These are phyloP conservation scores for Hyaloscypha finlandica DNA, from an alignment of 495 filamentous ascomycete species.

Conservation along the genomic window DNA sequence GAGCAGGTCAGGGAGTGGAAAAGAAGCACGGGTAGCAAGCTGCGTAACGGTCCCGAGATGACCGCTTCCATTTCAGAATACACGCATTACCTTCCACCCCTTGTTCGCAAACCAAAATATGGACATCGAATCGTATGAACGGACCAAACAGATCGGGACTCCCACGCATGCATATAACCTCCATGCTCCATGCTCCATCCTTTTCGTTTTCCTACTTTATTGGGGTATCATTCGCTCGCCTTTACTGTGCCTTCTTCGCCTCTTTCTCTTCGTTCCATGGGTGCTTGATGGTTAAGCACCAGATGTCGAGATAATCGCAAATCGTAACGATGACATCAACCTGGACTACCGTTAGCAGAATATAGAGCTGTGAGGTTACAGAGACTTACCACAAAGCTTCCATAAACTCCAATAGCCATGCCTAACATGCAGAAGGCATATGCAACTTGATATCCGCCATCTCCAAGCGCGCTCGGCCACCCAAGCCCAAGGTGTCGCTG, in stretches of 20 bases:
- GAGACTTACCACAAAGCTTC: conserved; percentile 79
- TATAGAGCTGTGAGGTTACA: background rate
- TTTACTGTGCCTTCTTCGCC: conserved; percentile 33
- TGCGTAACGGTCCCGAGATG: too few species aligned
- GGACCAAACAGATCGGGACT: background rate
- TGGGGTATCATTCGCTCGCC: conserved; percentile 14
- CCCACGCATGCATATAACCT: background rate
- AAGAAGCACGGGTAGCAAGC: too few species aligned
- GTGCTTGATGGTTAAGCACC: conserved; percentile 96
- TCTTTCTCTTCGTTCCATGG: conserved; percentile 49
- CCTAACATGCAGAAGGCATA: conserved; percentile 87
- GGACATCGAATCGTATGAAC: background rate
- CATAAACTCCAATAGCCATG: conserved; percentile 80
- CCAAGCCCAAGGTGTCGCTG: conserved; percentile 61
- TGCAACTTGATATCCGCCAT: conserved; percentile 75
- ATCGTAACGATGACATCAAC: conserved; percentile 94
- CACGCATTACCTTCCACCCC: background rate
- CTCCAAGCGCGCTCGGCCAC: conserved; percentile 78
- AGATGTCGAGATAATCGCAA: conserved; percentile 97
- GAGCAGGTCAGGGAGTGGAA: too few species aligned
- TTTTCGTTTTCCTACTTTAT: background rate
- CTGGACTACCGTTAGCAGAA: conserved; percentile 33
- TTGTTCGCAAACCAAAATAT: background rate
- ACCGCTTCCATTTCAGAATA: background rate
- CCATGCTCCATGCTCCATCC: background rate